Evolutionary conservation across 192 early-diverging fungal genomes (phyloP), one percentile per base, ranked within the genome.

Genomic region (Powellomyces hirtus): DNA sequence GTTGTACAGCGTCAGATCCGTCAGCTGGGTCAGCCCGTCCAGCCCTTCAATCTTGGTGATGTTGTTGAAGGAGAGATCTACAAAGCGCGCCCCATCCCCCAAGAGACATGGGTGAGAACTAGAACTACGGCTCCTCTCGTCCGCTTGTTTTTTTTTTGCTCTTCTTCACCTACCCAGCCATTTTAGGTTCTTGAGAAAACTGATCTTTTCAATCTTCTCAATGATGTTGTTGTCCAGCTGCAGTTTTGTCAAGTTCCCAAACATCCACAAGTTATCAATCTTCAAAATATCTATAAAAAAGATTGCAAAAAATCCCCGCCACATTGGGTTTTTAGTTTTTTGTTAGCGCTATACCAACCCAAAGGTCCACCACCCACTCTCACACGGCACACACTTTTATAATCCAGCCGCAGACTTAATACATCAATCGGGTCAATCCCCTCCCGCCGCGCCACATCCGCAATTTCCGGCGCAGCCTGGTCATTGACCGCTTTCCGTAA

Each of bases 161-260:
- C 26, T 49, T 16, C 33, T 44, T 65, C 45, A 67, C 64, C n/a
- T 40, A 85, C 83, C 83, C 18, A 88, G 75, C 86, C 86, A 88
- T 68, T 75, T 71, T 16, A 88, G 68, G 61, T 88, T 85, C 53
- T 74, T 78, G 36, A 88, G 56, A 57, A 83, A 84, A 26, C 60
- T 62, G 36, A 88, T 75, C 66, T 87, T 87, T 72, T 88, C 86
- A 29, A 88, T 87, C 62, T 74, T 74, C 67, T 88, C 86, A 44
- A 88, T 87, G 64, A 88, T 88, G 62, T 88, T 88, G 71, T 88
- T 88, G 70, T 88, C 86, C 11, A 88, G 74, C 62, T 88, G 86
- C 59, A 88, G 72, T 52, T 85, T 88, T 11, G 79, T 81, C 40
- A 88, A 74, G 62, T 86, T 87, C 59, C 77, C 72, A 62, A 81